A percentile compares a stretch with the other conserved stretches of the same genome.
phyloP scores from a whole-genome alignment of 352 stramenopile species.

The Blastocystis sp. region DNA sequence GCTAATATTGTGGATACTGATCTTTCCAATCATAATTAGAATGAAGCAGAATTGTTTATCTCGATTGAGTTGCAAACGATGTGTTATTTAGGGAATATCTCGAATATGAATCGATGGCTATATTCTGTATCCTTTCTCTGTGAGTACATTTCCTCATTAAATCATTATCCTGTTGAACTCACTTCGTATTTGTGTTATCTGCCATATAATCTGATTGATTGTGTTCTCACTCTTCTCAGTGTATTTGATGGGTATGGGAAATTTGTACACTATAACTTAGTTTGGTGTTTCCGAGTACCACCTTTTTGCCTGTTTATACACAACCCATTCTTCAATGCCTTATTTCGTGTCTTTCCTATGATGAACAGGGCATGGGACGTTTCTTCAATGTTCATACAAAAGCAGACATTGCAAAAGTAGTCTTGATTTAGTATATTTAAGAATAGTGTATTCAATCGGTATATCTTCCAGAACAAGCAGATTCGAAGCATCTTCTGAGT shows the following conservation, averaged over 20 bases:
- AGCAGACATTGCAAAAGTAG: slow-evolving; percentile 35
- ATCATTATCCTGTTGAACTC: not conserved
- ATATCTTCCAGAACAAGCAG: not conserved
- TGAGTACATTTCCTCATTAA: not conserved
- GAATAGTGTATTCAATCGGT: not conserved
- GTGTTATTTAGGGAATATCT: not conserved
- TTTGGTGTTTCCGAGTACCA: not conserved
- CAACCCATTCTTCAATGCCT: not conserved
- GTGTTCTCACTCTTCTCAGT: not conserved
- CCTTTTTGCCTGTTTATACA: not conserved
- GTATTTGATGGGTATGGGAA: not conserved
- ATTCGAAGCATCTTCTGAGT: not conserved
- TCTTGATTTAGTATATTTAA: not conserved
- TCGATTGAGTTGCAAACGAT: not conserved
- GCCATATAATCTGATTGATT: not conserved
- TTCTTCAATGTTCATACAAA: slow-evolving; percentile 48
- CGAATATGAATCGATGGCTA: not conserved
- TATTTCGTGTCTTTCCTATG: not conserved
- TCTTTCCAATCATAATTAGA: not conserved
- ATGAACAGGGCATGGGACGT: not conserved
- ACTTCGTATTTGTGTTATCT: not conserved
- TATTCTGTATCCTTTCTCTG: not conserved
- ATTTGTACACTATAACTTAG: not conserved
- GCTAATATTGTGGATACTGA: not conserved
- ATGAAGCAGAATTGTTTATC: slow-evolving; percentile 7